Conservation (phyloP, 306 rosid species). For the Citrullus mucosospermus region DNA sequence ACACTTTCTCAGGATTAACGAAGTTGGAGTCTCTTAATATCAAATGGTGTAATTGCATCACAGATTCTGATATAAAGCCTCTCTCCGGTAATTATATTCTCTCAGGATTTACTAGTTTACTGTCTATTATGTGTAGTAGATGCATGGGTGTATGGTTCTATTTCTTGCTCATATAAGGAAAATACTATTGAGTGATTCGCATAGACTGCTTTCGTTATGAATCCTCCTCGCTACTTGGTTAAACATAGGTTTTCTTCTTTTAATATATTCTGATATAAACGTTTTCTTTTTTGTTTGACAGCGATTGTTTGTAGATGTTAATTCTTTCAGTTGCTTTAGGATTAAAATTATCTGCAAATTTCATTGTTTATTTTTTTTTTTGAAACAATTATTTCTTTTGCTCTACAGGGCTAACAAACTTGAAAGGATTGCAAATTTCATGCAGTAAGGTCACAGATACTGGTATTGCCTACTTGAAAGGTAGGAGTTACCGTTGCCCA, state of each 20-base stretch:
- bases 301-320: background rate
- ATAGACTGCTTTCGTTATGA: background rate
- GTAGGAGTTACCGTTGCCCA: conserved; percentile 19
- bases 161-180: background rate
- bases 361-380: background rate
- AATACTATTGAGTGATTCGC: background rate
- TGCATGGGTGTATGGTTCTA: background rate
- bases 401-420: conserved; percentile 60
- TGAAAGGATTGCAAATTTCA: conserved; percentile 63
- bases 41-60: conserved; percentile 88
- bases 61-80: conserved; percentile 68
- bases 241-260: background rate
- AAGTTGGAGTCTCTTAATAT: conserved; percentile 86
- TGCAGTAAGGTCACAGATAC: conserved; percentile 69
- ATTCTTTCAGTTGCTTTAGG: background rate
- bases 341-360: background rate
- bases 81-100: conserved; percentile 42
- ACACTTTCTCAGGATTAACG: conserved; percentile 44
- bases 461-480: conserved; percentile 68
- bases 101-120: background rate
- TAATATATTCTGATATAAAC: background rate
- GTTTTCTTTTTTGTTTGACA: background rate
- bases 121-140: background rate
- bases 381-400: background rate
- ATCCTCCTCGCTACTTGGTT: background rate